phyloP scores from a whole-genome alignment of 163 green algal species.

The Chlamydomonas reinhardtii region DNA sequence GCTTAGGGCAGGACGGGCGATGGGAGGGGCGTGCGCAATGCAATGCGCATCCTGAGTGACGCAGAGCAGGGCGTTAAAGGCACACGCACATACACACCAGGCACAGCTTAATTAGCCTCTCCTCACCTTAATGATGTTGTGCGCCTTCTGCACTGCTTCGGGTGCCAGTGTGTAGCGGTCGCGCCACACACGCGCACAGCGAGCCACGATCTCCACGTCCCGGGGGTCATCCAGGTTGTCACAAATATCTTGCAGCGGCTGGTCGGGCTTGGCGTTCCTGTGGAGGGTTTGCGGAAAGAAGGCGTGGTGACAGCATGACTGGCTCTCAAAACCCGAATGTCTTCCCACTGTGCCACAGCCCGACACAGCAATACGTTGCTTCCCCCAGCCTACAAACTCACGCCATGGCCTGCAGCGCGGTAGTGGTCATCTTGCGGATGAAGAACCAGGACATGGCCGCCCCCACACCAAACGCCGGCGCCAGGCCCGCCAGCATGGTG shows the following conservation, averaged over 20 bases:
- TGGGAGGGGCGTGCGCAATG: too few relatives aligned
- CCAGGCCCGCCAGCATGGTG: slow-evolving; percentile 17
- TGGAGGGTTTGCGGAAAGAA: too few relatives aligned
- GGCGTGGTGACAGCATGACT: too few relatives aligned
- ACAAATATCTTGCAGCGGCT: neutral
- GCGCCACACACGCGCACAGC: neutral
- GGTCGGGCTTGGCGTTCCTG: neutral
- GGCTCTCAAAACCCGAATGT: too few relatives aligned
- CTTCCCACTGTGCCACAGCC: too few relatives aligned
- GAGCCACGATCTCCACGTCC: slow-evolving; percentile 21
- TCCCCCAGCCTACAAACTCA: too few relatives aligned
- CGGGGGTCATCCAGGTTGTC: slow-evolving; percentile 1
- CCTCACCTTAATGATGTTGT: slow-evolving; percentile 1
- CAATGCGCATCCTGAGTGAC: too few relatives aligned
- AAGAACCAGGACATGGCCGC: neutral
- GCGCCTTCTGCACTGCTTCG: neutral
- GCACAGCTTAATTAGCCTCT: too few relatives aligned
- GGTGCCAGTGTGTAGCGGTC: neutral
- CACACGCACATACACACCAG: too few relatives aligned
- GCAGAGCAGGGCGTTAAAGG: too few relatives aligned
- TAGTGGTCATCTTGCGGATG: neutral
- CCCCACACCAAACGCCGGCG: neutral
- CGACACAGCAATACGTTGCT: too few relatives aligned
- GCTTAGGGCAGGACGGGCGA: too few relatives aligned
- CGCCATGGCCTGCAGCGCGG: slow-evolving; percentile 5